phyloP scores from a whole-genome alignment of 495 filamentous ascomycete genomes.

The Neurospora sublineolata region DNA sequence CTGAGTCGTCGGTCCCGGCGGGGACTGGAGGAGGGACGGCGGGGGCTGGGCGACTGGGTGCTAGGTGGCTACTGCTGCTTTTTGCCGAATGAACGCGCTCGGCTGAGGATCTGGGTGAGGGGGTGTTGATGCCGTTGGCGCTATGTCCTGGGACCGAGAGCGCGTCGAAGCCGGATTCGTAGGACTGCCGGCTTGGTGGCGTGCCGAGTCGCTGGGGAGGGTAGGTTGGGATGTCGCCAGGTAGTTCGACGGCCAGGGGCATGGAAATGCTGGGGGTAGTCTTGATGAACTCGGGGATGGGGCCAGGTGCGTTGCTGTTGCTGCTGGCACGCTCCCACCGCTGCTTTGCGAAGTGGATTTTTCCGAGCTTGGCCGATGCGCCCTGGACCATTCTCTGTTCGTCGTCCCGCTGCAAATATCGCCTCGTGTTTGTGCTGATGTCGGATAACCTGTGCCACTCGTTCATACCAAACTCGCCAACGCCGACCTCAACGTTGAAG shows the following conservation, averaged over 20 bases:
- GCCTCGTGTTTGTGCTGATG: slow-evolving; percentile 80
- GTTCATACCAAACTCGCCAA: slow-evolving; percentile 97
- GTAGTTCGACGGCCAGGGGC: slow-evolving; percentile 36
- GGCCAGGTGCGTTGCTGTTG: not conserved
- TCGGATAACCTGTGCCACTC: slow-evolving; percentile 90
- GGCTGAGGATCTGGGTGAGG: slow-evolving; percentile 33
- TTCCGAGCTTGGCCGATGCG: slow-evolving; percentile 71
- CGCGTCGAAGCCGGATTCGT: slow-evolving; percentile 34
- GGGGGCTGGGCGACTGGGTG: slow-evolving; percentile 18
- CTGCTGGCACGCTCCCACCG: slow-evolving; percentile 25
- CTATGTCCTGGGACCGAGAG: slow-evolving; percentile 19
- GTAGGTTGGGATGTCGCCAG: slow-evolving; percentile 30
- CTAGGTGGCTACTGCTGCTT: slow-evolving; percentile 17
- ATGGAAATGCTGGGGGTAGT: slow-evolving; percentile 23
- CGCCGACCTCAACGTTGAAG: slow-evolving; percentile 93
- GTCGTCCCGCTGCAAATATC: slow-evolving; percentile 63
- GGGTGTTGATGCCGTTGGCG: slow-evolving; percentile 14
- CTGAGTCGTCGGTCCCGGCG: slow-evolving; percentile 24
- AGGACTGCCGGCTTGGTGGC: slow-evolving; percentile 31
- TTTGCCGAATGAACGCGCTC: slow-evolving; percentile 25
- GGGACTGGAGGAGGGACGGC: slow-evolving; percentile 22
- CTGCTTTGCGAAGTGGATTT: slow-evolving; percentile 58
- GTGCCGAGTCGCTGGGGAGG: slow-evolving; percentile 17
- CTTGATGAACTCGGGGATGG: slow-evolving; percentile 21
- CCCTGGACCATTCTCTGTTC: slow-evolving; percentile 64